Evolutionary conservation across 257 asterid genomes (phyloP).

Genomic region (Gentiana straminea): DNA sequence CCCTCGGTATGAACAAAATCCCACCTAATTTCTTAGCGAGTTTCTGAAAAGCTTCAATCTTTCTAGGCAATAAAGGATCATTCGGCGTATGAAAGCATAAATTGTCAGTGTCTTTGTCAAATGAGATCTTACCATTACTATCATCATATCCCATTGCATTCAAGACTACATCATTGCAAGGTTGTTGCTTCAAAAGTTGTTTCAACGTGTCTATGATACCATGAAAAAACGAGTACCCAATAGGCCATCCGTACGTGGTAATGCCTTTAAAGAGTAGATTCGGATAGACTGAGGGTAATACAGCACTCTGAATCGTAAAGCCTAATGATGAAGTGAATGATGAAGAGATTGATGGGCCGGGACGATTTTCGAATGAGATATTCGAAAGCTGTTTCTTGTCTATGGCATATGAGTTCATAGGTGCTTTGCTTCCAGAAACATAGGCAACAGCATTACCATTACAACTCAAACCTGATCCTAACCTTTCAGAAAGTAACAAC

Average conservation of each 20-base stretch:
- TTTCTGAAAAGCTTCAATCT: conserved; percentile 30
- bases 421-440: conserved; percentile 35
- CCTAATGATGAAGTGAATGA: conserved; percentile 46
- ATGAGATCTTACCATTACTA: conserved; percentile 23
- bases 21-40: conserved; percentile 44
- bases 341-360: conserved; percentile 55
- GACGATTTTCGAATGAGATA: conserved; percentile 35
- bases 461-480: conserved; percentile 47
- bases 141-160: conserved; percentile 46
- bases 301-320: conserved; percentile 39
- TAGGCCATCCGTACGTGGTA: conserved; percentile 26
- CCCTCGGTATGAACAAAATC: conserved; percentile 34
- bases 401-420: conserved; percentile 34
- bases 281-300: conserved; percentile 38
- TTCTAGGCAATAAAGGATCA: conserved; percentile 35
- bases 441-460: conserved; percentile 47
- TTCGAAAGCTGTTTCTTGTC: conserved; percentile 19
- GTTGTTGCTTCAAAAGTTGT: conserved; percentile 8
- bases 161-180: conserved; percentile 25
- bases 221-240: conserved; percentile 15
- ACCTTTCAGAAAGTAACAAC: conserved; percentile 27
- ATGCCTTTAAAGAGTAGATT: conserved; percentile 31
- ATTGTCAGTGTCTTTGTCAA: conserved; percentile 18
- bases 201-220: conserved; percentile 19
- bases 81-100: conserved; percentile 29